These are phyloP conservation scores for Prunus armeniaca DNA, from an alignment of 306 rosid genomes.

Conservation along the genomic window DNA sequence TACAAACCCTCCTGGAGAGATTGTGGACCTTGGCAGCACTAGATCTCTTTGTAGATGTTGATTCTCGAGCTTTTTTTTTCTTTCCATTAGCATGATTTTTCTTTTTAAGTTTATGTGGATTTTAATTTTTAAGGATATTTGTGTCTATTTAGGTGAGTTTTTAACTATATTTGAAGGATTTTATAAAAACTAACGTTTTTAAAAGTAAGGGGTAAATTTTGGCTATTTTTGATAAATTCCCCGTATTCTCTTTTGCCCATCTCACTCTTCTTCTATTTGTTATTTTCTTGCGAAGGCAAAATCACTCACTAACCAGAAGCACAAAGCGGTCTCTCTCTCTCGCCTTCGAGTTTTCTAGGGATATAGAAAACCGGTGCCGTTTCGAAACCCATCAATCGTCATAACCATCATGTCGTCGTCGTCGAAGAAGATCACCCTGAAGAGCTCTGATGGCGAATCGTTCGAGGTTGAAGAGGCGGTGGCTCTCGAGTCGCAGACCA, in stretches of 20 bases:
- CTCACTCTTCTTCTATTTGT: background rate
- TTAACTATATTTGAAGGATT: too few species aligned
- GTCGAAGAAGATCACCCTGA: constrained; percentile 52
- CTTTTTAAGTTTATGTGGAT: too few species aligned
- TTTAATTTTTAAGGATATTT: too few species aligned
- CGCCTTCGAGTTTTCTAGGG: background rate
- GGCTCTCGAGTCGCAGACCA: constrained; percentile 75
- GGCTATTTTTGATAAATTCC: too few species aligned
- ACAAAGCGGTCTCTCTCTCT: background rate
- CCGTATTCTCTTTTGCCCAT: background rate
- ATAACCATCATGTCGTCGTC: constrained; percentile 26
- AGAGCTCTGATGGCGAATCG: constrained; percentile 71
- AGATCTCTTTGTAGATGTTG: too few species aligned
- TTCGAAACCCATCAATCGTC: background rate
- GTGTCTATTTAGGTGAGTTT: too few species aligned
- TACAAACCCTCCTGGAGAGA: too few species aligned
- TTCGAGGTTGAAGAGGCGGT: constrained; percentile 74
- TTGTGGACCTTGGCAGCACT: too few species aligned
- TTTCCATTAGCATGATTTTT: too few species aligned
- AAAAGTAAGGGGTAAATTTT: too few species aligned
- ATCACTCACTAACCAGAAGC: background rate
- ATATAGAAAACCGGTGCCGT: constrained; percentile 1
- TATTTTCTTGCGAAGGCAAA: background rate
- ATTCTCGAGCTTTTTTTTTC: too few species aligned
- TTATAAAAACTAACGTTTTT: too few species aligned